Conservation (phyloP, 805 yeast genomes). For the Grigorovia yakushimaensis region DNA sequence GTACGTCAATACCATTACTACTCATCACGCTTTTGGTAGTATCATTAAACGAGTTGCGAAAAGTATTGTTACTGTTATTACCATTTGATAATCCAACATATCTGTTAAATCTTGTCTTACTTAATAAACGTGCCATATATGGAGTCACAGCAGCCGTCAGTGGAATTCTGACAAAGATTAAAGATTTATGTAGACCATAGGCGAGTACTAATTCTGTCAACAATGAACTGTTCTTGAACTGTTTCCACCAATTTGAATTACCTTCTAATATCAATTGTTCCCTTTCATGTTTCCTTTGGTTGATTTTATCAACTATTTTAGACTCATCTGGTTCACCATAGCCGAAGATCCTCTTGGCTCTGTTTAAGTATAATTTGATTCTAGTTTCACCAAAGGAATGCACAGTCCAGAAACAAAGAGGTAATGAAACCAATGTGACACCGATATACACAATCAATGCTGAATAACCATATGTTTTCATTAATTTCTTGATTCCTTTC, state of each 20-base stretch:
- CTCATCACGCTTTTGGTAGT: constrained; percentile 16
- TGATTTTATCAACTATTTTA: constrained; percentile 22
- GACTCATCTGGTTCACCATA: constrained; percentile 41
- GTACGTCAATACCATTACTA: constrained; percentile 24
- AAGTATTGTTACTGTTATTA: background rate
- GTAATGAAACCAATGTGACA: constrained; percentile 67
- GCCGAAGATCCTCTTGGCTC: constrained; percentile 54
- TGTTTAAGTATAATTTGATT: constrained; percentile 57
- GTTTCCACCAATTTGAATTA: constrained; percentile 19
- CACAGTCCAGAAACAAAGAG: constrained; percentile 71
- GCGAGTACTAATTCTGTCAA: constrained; percentile 84
- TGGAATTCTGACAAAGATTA: constrained; percentile 78
- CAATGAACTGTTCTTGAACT: constrained; percentile 33
- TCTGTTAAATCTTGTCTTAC: constrained; percentile 67
- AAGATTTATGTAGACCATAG: constrained; percentile 83
- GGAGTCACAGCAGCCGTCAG: constrained; percentile 91
- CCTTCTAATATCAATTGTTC: constrained; percentile 8
- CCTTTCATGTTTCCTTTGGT: constrained; percentile 25
- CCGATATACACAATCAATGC: constrained; percentile 79
- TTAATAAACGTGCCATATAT: constrained; percentile 50
- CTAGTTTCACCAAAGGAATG: constrained; percentile 82
- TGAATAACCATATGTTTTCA: constrained; percentile 83
- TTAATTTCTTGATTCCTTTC: constrained; percentile 44
- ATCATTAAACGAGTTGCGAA: background rate
- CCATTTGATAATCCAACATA: constrained; percentile 18